Base-by-base conservation (phyloP, 805 yeast species). In the Metschnikowia anglica region DNA sequence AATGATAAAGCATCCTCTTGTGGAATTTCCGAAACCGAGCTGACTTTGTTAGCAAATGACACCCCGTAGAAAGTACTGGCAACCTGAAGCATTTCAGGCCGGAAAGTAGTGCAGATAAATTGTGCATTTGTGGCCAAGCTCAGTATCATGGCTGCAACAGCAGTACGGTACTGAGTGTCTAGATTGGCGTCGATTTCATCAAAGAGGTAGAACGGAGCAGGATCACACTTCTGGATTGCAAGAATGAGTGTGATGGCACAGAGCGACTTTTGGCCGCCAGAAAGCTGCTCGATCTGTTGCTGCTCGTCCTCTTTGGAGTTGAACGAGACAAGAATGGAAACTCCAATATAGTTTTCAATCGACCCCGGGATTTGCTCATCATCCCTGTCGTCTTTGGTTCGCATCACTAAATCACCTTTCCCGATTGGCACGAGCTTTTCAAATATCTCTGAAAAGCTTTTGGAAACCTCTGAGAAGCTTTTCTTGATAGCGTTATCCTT, bases 161-260 rank as follows among this genome's bases (percentile, higher is more conserved):
- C 80, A 0, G 86, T 77, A 55, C 99, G 77, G 59, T 90, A 91
- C 57, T 87, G 96, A 2, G 95, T 80, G 64, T 93, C 99, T 49
- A 93, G 72, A 54, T 91, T 93, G 4, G 98, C 97, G 66, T 93
- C 99, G 46, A 93, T 85, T 68, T 93, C 99, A 64, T 93, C 99
- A 63, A 93, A 91, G 35, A 93, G 65, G 60, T 93, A 93, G 62
- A 93, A 93, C 37, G 98, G 97, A 7, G 97, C 97, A 9, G 98
- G 98, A 54, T 93, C 98, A 51, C 95, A 88, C 58, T 78, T 81
- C 67, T 93, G 99, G 46, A 91, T 88, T 3, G 99, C 97, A 44
- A 93, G 73, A 51, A 93, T 90, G 38, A 93, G 74, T 0, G 98
- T 90, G 53, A 93, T 81, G 0, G 99, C 98, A 70, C 98, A 90